Base-by-base conservation (phyloP, 1,284 basidiomycete species). In the Pascua guehoae region DNA sequence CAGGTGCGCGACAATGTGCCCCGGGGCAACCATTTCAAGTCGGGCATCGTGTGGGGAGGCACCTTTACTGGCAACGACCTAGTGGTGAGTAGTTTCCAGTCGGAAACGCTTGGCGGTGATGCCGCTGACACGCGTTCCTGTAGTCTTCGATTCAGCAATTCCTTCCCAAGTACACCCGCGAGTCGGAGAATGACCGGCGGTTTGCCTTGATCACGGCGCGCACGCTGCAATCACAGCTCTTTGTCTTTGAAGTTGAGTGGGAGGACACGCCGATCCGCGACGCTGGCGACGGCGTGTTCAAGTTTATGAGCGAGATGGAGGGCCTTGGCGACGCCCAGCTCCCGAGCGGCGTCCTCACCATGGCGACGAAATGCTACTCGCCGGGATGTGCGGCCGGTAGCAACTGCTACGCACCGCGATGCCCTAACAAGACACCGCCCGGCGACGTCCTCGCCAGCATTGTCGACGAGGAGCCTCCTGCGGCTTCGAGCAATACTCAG, bases 181-280 rank as follows among this genome's bases (percentile, higher is more conserved):
- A 86, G 37, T 82, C 85, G 1, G 83, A 83, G 0, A 82, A 81
- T 54, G 89, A 92, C 67, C 82, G 92, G 4, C 83, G 88, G 32
- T 86, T 88, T 12, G 91, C 94, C 2, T 80, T 97, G 12, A 84
- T 86, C 65, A 86, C 96, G 12, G 94, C 92, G 0, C 86, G 91
- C 36, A 89, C 88, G 61, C 80, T 98, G 37, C 93, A 98, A 68
- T 87, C 85, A 61, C 90, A 95, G 73, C 82, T 97, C 8, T 96
- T 93, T 81, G 93, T 98, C 73, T 91, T 95, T 72, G 95, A 98
- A 72, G 94, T 97, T 8, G 94, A 97, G 73, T 96, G 93, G 91
- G 91, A 90, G 39, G 85, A 87, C 56, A 85, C 86, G 24, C 81
- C 86, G 1, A 78, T 98, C 47, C 86, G 88, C 57, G 95, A 97